Base-by-base conservation (phyloP, 202 grass and related monocot genomes). In the Schoenoplectus triqueter region DNA sequence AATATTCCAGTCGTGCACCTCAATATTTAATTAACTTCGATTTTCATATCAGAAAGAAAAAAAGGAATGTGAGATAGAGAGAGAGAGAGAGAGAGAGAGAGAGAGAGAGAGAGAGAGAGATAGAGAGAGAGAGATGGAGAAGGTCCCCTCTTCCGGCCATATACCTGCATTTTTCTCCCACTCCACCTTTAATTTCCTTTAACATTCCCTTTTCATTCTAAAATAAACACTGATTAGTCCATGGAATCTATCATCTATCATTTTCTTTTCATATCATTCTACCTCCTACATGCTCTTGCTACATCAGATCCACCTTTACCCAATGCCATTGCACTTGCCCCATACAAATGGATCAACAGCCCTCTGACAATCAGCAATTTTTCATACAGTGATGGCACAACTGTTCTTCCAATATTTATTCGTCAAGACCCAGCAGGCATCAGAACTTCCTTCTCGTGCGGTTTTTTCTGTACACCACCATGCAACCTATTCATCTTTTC, bases 381-480 rank as follows among this genome's bases (percentile, higher is more conserved):
- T 9, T 86, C 86, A 1, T 90, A 84, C 44, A 18, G 5, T 0
- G 81, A 90, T 4, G 92, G 88, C 42, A 81, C 92, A 7, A 79
- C 0, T 19, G 84, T 85, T 81, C 88, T 88, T 39, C 64, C 84
- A 19, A 85, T 97, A 61, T 89, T 97, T 80, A 78, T 97, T 84
- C 87, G 84, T 81, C 80, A 87, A 73, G 92, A 91, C 79, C 84
- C 86, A 3, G 63, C 11, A 2, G 62, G 87, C 67, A 76, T 84
- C 31, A 50, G 82, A 73, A 86, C 86, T 65, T 97, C 88, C 80
- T 91, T 93, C 0, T 86, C 80, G 15, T 92, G 89, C 7, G 91
- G 84, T 47, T 97, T 94, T 88, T 71, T 94, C 86, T 92, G 94
- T 74, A 72, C 68, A 9, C 66, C 87, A 64, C 81, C 92, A 17